Conservation (phyloP, 2,329 filamentous ascomycete genomes). For the Claviceps digitariae region DNA sequence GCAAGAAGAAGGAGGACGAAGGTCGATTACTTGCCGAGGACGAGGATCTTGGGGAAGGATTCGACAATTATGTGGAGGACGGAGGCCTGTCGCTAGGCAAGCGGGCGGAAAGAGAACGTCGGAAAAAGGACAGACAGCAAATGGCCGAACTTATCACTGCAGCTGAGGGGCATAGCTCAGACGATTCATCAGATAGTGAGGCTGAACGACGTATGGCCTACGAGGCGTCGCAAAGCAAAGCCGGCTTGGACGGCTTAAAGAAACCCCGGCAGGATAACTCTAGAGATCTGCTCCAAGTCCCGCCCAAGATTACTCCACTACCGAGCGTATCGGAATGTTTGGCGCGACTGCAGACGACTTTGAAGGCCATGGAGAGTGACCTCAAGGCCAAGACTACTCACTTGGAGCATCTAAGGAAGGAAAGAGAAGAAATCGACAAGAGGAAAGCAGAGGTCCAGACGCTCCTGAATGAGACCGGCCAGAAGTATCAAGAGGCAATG, state of each 20-base stretch:
- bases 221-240: constrained; percentile 72
- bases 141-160: constrained; percentile 75
- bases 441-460: constrained; percentile 70
- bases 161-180: constrained; percentile 54
- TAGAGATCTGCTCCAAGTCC: constrained; percentile 38
- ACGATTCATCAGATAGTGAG: constrained; percentile 55
- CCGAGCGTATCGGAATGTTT: constrained; percentile 59
- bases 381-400: constrained; percentile 45
- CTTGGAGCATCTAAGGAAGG: constrained; percentile 52
- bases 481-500: constrained; percentile 38
- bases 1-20: constrained; percentile 51
- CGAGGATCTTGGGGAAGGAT: constrained; percentile 85
- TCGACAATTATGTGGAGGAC: constrained; percentile 83
- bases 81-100: constrained; percentile 65
- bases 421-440: constrained; percentile 52
- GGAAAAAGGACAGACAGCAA: constrained; percentile 52
- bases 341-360: constrained; percentile 44
- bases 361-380: constrained; percentile 50
- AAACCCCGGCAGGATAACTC: constrained; percentile 24
- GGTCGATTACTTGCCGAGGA: constrained; percentile 72
- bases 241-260: constrained; percentile 65
- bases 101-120: constrained; percentile 62
- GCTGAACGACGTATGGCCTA: constrained; percentile 67
- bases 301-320: constrained; percentile 63
- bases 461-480: constrained; percentile 67